These are phyloP conservation scores for Ramularia endophylla DNA, from an alignment of 2,329 filamentous ascomycete species.

Conservation along the genomic window DNA sequence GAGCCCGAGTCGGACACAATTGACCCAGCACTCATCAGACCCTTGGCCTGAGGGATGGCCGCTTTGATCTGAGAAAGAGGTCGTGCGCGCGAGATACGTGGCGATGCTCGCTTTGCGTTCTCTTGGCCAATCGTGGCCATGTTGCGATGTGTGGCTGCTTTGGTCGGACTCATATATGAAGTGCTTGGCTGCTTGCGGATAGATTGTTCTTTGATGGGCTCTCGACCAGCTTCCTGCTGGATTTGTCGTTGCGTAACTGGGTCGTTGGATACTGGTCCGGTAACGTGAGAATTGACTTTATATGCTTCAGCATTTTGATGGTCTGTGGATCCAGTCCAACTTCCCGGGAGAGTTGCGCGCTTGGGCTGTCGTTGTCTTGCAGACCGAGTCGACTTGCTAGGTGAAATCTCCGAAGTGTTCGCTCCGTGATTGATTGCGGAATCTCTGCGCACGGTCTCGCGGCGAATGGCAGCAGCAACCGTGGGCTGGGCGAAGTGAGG, in stretches of 20 bases:
- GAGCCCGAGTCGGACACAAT: not conserved
- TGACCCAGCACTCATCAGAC: not conserved
- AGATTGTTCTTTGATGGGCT: slow-evolving; percentile 1
- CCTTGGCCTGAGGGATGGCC: not conserved
- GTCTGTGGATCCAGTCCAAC: slow-evolving; percentile 16
- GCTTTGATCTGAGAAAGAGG: slow-evolving; percentile 8
- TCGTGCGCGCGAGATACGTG: slow-evolving; percentile 2
- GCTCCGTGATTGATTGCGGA: slow-evolving; percentile 1
- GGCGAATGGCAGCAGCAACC: slow-evolving; percentile 20
- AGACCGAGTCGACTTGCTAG: slow-evolving; percentile 18
- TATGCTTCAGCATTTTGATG: no score
- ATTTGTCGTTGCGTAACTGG: no score
- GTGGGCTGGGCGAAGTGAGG: slow-evolving; percentile 30
- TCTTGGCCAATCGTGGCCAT: slow-evolving; percentile 21
- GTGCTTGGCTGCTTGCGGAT: slow-evolving; percentile 24
- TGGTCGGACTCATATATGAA: slow-evolving; percentile 30
- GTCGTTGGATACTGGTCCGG: no score
- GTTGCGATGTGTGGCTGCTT: slow-evolving; percentile 23
- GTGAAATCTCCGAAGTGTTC: slow-evolving; percentile 9
- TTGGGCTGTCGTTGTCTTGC: slow-evolving; percentile 18
- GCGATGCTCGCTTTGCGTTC: slow-evolving; percentile 5
- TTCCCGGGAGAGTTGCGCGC: slow-evolving; percentile 24
- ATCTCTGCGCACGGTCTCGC: slow-evolving; percentile 22
- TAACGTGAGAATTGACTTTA: no score
- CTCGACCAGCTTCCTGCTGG: not conserved